phyloP scores from a whole-genome alignment of 352 stramenopile genomes.

The Phytophthora aleatoria region DNA sequence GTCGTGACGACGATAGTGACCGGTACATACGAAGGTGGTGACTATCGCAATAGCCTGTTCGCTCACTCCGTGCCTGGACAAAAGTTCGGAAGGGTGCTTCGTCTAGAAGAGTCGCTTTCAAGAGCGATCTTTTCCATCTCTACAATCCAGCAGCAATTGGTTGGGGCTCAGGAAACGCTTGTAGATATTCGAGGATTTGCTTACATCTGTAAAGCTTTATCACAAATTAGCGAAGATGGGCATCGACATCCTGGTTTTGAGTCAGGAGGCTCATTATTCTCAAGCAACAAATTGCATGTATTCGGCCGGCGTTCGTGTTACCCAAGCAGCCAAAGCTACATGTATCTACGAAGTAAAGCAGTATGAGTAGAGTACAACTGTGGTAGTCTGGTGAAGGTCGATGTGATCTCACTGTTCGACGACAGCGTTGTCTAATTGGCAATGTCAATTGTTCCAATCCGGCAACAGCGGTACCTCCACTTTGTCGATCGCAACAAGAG shows the following conservation, averaged over 20 bases:
- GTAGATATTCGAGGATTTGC: conserved; percentile 6
- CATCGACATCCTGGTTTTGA: background rate
- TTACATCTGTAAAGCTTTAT: conserved; percentile 1
- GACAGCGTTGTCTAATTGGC: background rate
- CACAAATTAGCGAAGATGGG: background rate
- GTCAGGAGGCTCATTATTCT: background rate
- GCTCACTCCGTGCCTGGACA: background rate
- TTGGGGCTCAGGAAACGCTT: background rate
- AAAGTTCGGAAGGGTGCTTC: background rate
- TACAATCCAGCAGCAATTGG: background rate
- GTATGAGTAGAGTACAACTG: background rate
- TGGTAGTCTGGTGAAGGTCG: background rate
- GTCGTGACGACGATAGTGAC: conserved; percentile 13
- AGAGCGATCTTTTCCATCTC: conserved; percentile 11
- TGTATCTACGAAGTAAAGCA: background rate
- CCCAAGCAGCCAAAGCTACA: background rate
- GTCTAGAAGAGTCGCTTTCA: conserved; percentile 6
- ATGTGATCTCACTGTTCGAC: background rate
- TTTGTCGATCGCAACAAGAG: conserved; percentile 9
- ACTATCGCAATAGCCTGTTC: conserved; percentile 7
- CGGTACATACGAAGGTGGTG: background rate
- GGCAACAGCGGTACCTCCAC: background rate
- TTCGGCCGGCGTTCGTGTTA: no score
- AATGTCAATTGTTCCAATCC: conserved; percentile 12
- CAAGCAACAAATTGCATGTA: background rate